Evolutionary conservation across 1,284 basidiomycete genomes (phyloP).

Genomic region (Heterobasidion irregulare): DNA sequence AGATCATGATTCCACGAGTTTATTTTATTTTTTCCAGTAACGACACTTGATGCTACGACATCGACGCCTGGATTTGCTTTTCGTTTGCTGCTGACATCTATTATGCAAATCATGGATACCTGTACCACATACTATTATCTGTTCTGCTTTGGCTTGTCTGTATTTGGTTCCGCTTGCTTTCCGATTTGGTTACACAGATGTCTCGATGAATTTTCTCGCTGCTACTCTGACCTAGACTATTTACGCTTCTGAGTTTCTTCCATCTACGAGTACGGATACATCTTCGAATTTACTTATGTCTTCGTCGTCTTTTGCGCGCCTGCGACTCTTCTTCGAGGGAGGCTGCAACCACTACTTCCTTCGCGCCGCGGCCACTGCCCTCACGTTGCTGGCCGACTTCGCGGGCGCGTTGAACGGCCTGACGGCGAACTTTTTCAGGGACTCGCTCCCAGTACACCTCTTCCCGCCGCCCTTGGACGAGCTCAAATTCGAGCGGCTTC

Average conservation of each 20-base stretch:
- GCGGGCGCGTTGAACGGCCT: conserved; percentile 46
- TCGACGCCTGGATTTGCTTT: too few relatives aligned
- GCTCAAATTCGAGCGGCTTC: conserved; percentile 35
- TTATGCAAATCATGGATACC: too few relatives aligned
- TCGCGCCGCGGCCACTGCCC: not conserved
- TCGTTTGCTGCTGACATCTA: too few relatives aligned
- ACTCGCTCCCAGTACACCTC: conserved; percentile 73
- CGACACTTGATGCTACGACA: too few relatives aligned
- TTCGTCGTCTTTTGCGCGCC: not conserved
- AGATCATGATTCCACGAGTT: not conserved
- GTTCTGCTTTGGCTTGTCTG: too few relatives aligned
- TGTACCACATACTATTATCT: too few relatives aligned
- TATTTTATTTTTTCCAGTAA: not conserved
- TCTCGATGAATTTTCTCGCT: too few relatives aligned
- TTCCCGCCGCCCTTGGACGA: conserved; percentile 55
- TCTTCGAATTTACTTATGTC: not conserved
- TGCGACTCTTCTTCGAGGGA: not conserved
- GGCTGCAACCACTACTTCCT: not conserved
- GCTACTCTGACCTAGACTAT: too few relatives aligned
- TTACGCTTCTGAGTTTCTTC: too few relatives aligned
- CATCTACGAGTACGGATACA: not conserved
- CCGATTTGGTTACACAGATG: too few relatives aligned
- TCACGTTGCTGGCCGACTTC: not conserved
- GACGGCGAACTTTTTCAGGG: conserved; percentile 56
- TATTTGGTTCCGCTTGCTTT: too few relatives aligned